A percentile compares a stretch with the other conserved stretches of the same genome.
These are phyloP conservation scores for Colletotrichum cereale DNA, from an alignment of 2,329 filamentous ascomycete species.

Conservation along the genomic window DNA sequence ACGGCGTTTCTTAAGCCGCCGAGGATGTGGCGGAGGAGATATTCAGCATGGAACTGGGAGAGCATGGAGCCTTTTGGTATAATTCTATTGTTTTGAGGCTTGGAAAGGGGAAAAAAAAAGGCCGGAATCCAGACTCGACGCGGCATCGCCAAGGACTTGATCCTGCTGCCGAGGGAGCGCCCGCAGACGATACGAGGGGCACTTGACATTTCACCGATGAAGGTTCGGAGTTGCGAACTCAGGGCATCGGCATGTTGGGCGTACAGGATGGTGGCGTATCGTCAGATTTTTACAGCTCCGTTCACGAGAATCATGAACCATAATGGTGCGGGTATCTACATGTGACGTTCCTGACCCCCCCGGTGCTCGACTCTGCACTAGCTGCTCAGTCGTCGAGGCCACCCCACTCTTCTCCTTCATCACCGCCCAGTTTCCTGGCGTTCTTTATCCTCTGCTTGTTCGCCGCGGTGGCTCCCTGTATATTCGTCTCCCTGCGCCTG, in stretches of 20 bases:
- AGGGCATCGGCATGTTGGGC: too few species aligned
- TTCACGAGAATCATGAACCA: not conserved
- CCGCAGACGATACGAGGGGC: not conserved
- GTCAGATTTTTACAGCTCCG: not conserved
- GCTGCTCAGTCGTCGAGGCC: constrained; percentile 59
- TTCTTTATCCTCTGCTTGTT: constrained; percentile 67
- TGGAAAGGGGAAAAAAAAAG: too few species aligned
- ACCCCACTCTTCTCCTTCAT: constrained; percentile 57
- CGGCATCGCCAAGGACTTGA: not conserved
- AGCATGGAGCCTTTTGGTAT: not conserved
- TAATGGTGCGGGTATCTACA: not conserved
- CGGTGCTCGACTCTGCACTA: not conserved
- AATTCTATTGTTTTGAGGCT: not conserved
- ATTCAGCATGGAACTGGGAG: not conserved
- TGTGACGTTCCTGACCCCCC: not conserved
- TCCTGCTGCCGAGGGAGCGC: not conserved
- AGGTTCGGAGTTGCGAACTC: not conserved
- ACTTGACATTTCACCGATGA: not conserved
- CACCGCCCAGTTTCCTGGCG: constrained; percentile 43
- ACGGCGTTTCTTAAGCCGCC: not conserved
- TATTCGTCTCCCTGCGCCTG: constrained; percentile 75
- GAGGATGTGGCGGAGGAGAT: not conserved
- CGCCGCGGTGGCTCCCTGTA: constrained; percentile 70
- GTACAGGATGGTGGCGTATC: not conserved
- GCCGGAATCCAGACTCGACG: not conserved